These are phyloP conservation scores for Phanerochaete sordida DNA, from an alignment of 768 basidiomycete genomes.

Conservation along the genomic window DNA sequence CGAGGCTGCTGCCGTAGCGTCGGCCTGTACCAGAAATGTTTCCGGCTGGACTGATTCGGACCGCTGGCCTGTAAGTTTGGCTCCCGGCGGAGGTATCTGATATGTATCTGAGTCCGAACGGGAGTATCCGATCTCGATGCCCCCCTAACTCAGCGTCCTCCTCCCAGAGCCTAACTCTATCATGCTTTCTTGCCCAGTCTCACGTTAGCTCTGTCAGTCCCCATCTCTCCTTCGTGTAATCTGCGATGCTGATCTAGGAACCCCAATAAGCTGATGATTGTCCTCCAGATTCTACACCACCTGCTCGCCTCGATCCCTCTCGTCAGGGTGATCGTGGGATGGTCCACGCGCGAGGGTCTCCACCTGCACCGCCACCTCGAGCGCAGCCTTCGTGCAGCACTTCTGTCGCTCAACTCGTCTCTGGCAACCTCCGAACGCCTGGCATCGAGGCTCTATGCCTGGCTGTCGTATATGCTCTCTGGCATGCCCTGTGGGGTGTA, in stretches of 20 bases:
- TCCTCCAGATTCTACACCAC: not conserved
- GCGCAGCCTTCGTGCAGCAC: not conserved
- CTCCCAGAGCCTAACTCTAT: not conserved
- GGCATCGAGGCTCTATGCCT: constrained; percentile 10
- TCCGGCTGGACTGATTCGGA: not conserved
- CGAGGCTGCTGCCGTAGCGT: not conserved
- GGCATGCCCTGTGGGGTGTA: constrained; percentile 21
- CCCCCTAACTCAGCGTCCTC: not conserved
- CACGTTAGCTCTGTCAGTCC: not conserved
- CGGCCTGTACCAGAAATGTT: not conserved
- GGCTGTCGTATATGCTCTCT: constrained; percentile 11
- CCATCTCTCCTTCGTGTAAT: not conserved
- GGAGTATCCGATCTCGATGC: not conserved
- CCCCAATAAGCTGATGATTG: not conserved
- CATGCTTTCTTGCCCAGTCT: not conserved
- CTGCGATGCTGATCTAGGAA: not conserved
- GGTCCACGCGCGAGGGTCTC: not conserved
- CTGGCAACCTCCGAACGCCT: constrained; percentile 8
- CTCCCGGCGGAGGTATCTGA: not conserved
- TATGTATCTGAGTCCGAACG: not conserved
- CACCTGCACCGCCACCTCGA: not conserved
- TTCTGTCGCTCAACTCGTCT: not conserved
- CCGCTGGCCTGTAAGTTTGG: not conserved
- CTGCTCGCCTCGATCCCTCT: not conserved
- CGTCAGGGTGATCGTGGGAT: not conserved